Evolutionary conservation across 176 grass and related monocot species (phyloP).

Genomic region (Guadua angustifolia): DNA sequence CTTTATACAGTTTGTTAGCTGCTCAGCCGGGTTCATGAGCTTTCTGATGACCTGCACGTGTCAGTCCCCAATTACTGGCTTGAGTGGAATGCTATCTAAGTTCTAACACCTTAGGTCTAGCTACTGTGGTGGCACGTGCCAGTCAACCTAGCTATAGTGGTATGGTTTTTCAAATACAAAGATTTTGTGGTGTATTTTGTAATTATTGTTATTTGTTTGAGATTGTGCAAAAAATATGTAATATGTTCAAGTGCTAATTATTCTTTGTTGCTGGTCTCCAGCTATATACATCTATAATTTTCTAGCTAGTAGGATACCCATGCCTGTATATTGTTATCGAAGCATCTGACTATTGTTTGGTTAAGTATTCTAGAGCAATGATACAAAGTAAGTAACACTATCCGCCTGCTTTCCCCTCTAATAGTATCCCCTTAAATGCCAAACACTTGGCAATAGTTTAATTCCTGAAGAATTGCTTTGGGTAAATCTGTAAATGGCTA

Average conservation of each 20-base stretch:
- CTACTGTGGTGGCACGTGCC: background rate
- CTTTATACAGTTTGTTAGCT: slow-evolving; percentile 12
- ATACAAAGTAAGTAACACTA: background rate
- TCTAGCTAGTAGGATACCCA: slow-evolving; percentile 4
- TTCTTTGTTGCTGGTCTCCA: background rate
- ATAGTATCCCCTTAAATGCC: background rate
- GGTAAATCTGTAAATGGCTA: slow-evolving; percentile 33
- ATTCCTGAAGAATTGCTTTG: background rate
- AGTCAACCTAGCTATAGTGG: slow-evolving; percentile 7
- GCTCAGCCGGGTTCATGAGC: slow-evolving; percentile 2
- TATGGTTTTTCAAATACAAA: slow-evolving; percentile 11
- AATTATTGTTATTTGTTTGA: slow-evolving; percentile 2
- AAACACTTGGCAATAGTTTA: slow-evolving; percentile 12
- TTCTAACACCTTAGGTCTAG: background rate
- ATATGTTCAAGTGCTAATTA: slow-evolving; percentile 13
- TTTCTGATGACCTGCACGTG: slow-evolving; percentile 21
- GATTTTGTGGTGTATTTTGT: background rate
- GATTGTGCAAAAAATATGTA: background rate
- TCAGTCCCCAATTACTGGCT: slow-evolving; percentile 9
- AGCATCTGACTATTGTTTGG: slow-evolving; percentile 1
- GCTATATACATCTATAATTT: slow-evolving; percentile 15
- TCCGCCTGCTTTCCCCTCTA: background rate
- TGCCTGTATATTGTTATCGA: background rate
- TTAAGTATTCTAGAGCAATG: background rate
- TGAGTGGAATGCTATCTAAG: background rate